Base-by-base conservation (phyloP, 176 grass and related monocot genomes). In the Aegilops tauschii region DNA sequence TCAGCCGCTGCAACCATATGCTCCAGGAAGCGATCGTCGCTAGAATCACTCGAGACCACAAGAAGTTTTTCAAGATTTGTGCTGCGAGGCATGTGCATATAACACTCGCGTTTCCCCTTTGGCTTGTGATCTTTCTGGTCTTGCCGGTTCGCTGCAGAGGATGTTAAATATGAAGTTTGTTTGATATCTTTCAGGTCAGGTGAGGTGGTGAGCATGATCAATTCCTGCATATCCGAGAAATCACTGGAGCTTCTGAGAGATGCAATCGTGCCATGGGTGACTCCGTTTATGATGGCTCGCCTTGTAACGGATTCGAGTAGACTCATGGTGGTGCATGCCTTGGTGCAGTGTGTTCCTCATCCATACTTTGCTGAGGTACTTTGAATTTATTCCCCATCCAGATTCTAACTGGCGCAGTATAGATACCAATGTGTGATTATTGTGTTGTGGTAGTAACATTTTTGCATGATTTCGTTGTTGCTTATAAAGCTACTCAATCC, bases 311-410 rank as follows among this genome's bases (percentile, higher is more conserved):
- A 82, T 71, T 70, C 65, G 0, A 70, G n/a, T 70, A 50, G 45
- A 50, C 63, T 82, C 64, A 36, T 31, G 65, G 80, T 82, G 64
- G 20, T 82, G 40, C 42, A 82, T 28, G 63, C 65, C 30, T 82
- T 67, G 3, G 28, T 82, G 35, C 42, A 82, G 44, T 70, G 20
- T 37, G 34, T 65, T 54, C 80, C 80, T 70, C 25, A 52, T 50
- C 65, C 63, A 5, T 14, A 56, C 28, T 31, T 70, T 49, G 29
- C 64, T 56, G 17, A 82, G 65, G 80, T 82, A 82, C 40, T 66
- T 50, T 8, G 40, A 32, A 67, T 47, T 45, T 67, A 27, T 31
- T 81, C 58, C 35, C 77, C 35, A 29, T 16, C 35, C 77, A 64
- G 77, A 28, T 79, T 79, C 14, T 42, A 64, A 5, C 23, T 42